These are phyloP conservation scores for Zygoascus sp. DNA, from an alignment of 1,139 yeast species.

Conservation along the genomic window DNA sequence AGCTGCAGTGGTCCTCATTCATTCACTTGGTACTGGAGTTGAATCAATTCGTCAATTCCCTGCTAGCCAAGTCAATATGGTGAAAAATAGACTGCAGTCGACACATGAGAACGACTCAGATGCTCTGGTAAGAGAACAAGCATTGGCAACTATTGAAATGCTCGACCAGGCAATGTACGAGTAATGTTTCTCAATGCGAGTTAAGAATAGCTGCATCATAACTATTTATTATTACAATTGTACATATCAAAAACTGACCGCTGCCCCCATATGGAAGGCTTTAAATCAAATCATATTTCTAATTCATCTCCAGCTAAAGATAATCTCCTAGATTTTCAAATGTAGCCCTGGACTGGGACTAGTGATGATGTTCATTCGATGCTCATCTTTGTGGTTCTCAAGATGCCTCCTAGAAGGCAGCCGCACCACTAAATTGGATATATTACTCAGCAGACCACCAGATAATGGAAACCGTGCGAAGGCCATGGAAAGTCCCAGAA, in stretches of 20 bases:
- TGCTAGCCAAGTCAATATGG: slow-evolving; percentile 16
- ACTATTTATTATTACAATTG: slow-evolving; percentile 6
- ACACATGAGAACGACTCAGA: slow-evolving; percentile 27
- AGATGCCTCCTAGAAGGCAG: background rate
- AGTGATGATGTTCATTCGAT: too few relatives aligned
- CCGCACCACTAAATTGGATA: background rate
- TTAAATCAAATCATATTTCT: too few relatives aligned
- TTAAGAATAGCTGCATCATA: background rate
- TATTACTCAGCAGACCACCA: slow-evolving; percentile 2
- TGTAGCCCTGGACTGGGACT: too few relatives aligned
- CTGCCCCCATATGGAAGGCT: too few relatives aligned
- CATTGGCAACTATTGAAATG: slow-evolving; percentile 14
- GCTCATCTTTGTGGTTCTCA: background rate
- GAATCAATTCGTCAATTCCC: slow-evolving; percentile 24
- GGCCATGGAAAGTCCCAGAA: slow-evolving; percentile 10
- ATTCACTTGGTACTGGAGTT: slow-evolving; percentile 47
- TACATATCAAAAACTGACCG: background rate
- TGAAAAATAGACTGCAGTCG: slow-evolving; percentile 22
- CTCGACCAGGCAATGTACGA: background rate
- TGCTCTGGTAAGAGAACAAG: slow-evolving; percentile 29
- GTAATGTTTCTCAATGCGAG: background rate
- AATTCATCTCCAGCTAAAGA: too few relatives aligned
- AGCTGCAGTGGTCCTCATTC: slow-evolving; percentile 65
- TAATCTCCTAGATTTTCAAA: too few relatives aligned
- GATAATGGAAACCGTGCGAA: slow-evolving; percentile 6